Evolutionary conservation across 768 basidiomycete genomes (phyloP).

Genomic region (Suillus discolor): DNA sequence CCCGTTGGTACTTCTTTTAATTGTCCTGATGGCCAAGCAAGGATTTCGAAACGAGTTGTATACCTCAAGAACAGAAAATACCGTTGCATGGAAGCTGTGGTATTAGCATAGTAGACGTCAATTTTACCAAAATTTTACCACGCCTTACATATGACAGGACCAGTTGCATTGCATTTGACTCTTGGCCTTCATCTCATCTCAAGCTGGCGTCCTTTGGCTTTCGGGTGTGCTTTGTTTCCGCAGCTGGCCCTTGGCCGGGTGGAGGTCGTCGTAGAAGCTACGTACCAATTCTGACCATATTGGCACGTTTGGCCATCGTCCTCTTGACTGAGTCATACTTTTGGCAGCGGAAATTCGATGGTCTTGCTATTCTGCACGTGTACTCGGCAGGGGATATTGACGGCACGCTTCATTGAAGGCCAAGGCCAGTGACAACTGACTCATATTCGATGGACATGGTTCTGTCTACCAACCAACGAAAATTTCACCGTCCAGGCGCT

Average conservation of each 20-base stretch:
- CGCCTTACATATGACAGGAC: neutral
- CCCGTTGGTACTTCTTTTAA: neutral
- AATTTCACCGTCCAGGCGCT: neutral
- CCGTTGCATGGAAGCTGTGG: neutral
- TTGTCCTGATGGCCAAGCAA: too few species aligned
- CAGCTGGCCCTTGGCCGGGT: neutral
- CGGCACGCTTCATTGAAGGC: neutral
- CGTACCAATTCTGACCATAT: neutral
- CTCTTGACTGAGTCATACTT: neutral
- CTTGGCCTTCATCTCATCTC: neutral
- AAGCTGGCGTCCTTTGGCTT: neutral
- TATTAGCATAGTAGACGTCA: neutral
- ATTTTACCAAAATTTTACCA: neutral
- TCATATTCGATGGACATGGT: neutral
- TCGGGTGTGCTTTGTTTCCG: too few species aligned
- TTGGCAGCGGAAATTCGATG: neutral
- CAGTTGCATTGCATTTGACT: neutral
- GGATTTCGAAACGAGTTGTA: neutral
- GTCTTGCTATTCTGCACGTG: too few species aligned
- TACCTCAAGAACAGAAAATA: neutral
- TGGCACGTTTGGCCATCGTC: neutral
- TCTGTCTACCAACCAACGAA: neutral
- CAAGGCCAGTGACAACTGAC: neutral
- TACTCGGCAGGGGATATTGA: neutral
- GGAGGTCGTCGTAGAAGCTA: slow-evolving; percentile 1